phyloP scores from a whole-genome alignment of 306 rosid species.

The Vicia villosa region DNA sequence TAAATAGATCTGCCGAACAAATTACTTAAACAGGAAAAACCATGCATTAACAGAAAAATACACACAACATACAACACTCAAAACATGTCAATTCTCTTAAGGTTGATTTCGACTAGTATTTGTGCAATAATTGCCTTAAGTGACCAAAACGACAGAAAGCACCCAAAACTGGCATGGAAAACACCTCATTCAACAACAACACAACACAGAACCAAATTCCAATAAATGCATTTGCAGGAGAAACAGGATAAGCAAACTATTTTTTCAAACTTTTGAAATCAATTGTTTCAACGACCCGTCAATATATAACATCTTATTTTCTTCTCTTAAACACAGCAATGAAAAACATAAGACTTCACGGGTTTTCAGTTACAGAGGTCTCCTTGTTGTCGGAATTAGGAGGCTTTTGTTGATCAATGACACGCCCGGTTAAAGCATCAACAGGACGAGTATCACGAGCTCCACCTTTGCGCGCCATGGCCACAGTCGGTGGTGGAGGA shows the following conservation, averaged over 20 bases:
- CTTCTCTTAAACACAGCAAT: slow-evolving; percentile 21
- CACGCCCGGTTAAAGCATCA: slow-evolving; percentile 68
- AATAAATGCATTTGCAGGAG: slow-evolving; percentile 5
- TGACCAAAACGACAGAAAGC: neutral
- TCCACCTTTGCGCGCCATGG: slow-evolving; percentile 86
- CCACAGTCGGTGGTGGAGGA: slow-evolving; percentile 91
- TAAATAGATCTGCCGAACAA: slow-evolving; percentile 2
- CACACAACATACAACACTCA: slow-evolving; percentile 4
- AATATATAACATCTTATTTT: slow-evolving; percentile 20
- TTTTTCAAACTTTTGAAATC: neutral
- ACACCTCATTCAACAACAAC: neutral
- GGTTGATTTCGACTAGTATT: neutral
- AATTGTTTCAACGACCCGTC: neutral
- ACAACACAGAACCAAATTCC: slow-evolving; percentile 8
- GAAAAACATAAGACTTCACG: slow-evolving; percentile 25
- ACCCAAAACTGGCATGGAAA: neutral
- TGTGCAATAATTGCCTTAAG: neutral
- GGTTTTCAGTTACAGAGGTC: slow-evolving; percentile 32
- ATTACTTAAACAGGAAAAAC: neutral
- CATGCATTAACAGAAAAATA: neutral
- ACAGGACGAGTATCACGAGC: slow-evolving; percentile 65
- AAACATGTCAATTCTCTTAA: neutral
- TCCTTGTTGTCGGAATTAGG: slow-evolving; percentile 28
- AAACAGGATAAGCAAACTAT: neutral
- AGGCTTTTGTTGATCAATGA: slow-evolving; percentile 48